Percentiles rank a stretch among this genome's conserved stretches.
Conservation (phyloP, 208 protist species). For the Histomonas meleagridis region DNA sequence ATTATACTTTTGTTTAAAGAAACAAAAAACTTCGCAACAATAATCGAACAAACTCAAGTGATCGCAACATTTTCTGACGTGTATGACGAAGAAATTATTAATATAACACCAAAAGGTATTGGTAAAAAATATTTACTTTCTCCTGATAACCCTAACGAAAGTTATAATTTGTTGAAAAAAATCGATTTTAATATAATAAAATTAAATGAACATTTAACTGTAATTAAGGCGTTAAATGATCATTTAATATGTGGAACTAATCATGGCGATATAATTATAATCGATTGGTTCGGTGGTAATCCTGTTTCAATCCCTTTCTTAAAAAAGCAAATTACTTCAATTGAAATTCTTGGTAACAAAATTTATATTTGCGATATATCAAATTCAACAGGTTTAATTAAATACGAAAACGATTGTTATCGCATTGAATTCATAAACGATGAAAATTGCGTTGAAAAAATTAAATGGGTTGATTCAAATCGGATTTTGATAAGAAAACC, state of each 20-base stretch:
- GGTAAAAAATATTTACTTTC: background rate
- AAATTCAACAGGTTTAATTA: too few relatives aligned
- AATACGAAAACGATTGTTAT: too few relatives aligned
- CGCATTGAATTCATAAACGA: background rate
- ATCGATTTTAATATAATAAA: background rate
- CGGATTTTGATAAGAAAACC: background rate
- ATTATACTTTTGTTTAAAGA: background rate
- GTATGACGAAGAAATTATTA: background rate
- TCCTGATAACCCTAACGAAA: background rate
- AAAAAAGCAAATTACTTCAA: background rate
- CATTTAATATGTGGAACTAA: background rate
- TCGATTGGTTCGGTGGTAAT: background rate
- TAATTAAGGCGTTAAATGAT: background rate
- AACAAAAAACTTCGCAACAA: background rate
- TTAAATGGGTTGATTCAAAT: background rate
- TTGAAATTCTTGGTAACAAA: too few relatives aligned
- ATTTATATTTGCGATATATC: too few relatives aligned
- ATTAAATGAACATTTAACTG: too few relatives aligned
- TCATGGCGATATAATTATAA: background rate
- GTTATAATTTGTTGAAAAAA: background rate
- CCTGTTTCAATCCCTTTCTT: background rate
- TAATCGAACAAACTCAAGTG: background rate
- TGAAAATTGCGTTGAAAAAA: background rate
- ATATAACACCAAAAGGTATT: background rate
- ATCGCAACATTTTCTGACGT: background rate